Conservation (phyloP, 2,329 filamentous ascomycete species). For the Zopfia rhizophila region DNA sequence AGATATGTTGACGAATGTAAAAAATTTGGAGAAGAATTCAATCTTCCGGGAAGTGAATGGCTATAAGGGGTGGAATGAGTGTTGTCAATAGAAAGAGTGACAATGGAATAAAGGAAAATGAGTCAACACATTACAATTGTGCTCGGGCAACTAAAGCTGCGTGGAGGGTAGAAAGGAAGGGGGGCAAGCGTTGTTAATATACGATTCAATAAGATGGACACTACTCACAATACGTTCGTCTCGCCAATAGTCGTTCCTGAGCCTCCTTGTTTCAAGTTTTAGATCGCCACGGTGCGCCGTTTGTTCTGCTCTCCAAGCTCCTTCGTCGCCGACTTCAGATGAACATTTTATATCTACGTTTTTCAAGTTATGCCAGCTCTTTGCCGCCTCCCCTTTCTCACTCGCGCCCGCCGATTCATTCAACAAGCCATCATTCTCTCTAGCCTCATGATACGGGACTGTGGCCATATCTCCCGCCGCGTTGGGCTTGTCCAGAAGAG, state of each 20-base stretch:
- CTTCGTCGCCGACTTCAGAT: constrained; percentile 35
- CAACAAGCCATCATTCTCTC: constrained; percentile 38
- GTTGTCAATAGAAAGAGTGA: constrained; percentile 43
- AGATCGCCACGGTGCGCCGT: constrained; percentile 37
- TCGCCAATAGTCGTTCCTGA: constrained; percentile 43
- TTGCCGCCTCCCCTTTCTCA: constrained; percentile 30
- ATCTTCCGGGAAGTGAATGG: constrained; percentile 12
- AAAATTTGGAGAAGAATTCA: constrained; percentile 10
- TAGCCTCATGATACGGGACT: constrained; percentile 35
- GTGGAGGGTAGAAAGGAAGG: constrained; percentile 35
- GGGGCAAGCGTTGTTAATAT: constrained; percentile 44
- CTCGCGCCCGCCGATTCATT: constrained; percentile 26
- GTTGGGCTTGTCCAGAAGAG: constrained; percentile 27
- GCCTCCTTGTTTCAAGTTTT: constrained; percentile 50
- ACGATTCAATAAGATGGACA: constrained; percentile 28
- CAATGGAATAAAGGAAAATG: constrained; percentile 34
- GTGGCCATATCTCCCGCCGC: constrained; percentile 37
- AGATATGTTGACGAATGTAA: constrained; percentile 2
- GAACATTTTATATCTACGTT: constrained; percentile 41
- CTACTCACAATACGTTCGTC: constrained; percentile 42
- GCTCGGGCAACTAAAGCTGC: constrained; percentile 41
- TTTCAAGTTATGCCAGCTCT: constrained; percentile 32
- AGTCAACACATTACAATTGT: constrained; percentile 39
- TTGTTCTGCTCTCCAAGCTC: constrained; percentile 35
- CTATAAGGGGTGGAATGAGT: constrained; percentile 19